Evolutionary conservation across 345 rosid genomes (phyloP), one percentile per base, ranked within the genome.

Genomic region (Eucalyptus guilfoylei): DNA sequence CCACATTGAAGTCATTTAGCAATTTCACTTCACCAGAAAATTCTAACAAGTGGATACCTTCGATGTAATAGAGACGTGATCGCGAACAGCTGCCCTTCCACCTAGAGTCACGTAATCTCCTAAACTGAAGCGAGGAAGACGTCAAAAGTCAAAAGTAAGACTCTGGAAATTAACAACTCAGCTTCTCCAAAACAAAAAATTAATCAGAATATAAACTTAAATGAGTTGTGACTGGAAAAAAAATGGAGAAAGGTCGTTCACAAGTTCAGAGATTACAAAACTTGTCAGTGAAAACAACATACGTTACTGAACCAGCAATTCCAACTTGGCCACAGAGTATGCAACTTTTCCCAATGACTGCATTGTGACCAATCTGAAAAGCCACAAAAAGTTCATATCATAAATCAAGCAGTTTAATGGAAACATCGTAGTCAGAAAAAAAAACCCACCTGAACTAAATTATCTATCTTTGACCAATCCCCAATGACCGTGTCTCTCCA

Each of bases 291-390:
- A 86, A 44, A 44, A 72, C 40, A 90, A 87, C 95, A 86, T 94
- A 97, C 99, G 91, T 96, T 86, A 88, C 98, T 40, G 99, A 96
- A 87, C 99, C 99, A 88, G 97, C 99, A 89, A 97, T 93, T 88
- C 98, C 98, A 80, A 92, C 97, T 94, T 97, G 97, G 67, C 99
- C 97, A 92, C 98, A 96, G 13, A 97, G 95, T 94, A 96, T 91
- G 94, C 99, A 96, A 89, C 92, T 92, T 58, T 92, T 93, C 89
- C 97, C 97, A 37, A 96, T 94, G 88, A 93, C 90, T 89, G 94
- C 97, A 91, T 96, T 97, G 86, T 97, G 99, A 89, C 96, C 99
- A 85, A 95, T 93, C 99, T 95, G 95, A 90, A 92, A 76, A 72
- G 87, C 37, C 37, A 76, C 87, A 17, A 72, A 80, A 67, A 52